A percentile compares a stretch with the other conserved stretches of the same genome.
These are phyloP conservation scores for Noccaea caerulescens DNA, from an alignment of 345 rosid species.

Conservation along the genomic window DNA sequence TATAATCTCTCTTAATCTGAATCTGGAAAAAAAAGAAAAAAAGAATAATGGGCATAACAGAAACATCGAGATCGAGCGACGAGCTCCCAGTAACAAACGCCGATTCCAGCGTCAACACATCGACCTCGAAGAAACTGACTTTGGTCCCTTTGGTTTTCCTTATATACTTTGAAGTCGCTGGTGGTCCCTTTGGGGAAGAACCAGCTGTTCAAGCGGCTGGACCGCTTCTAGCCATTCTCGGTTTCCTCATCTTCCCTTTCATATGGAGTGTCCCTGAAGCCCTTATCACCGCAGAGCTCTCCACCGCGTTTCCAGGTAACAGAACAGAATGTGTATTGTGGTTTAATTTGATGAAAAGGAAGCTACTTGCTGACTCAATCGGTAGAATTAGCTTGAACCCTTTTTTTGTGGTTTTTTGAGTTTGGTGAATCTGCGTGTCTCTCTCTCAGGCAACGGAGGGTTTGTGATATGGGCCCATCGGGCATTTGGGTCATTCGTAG, in stretches of 20 bases:
- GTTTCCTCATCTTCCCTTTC: conserved; percentile 79
- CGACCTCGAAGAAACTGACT: conserved; percentile 55
- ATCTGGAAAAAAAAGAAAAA: neutral
- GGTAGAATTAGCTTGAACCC: neutral
- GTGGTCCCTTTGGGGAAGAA: conserved; percentile 86
- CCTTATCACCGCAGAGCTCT: conserved; percentile 83
- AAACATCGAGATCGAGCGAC: conserved; percentile 16
- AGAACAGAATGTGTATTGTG: conserved; percentile 7
- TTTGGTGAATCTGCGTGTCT: neutral
- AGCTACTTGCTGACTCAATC: conserved; percentile 20
- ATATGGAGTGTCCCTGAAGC: conserved; percentile 94
- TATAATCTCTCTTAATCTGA: neutral
- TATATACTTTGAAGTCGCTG: conserved; percentile 91
- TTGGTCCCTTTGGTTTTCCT: conserved; percentile 81
- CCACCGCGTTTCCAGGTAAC: conserved; percentile 69
- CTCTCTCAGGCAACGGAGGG: conserved; percentile 67
- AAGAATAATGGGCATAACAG: conserved; percentile 21
- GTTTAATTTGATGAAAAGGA: conserved; percentile 12
- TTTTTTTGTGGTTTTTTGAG: neutral
- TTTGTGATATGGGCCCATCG: conserved; percentile 81
- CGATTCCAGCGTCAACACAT: neutral
- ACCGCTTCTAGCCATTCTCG: conserved; percentile 67
- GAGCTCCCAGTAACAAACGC: conserved; percentile 38
- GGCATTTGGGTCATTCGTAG: conserved; percentile 74
- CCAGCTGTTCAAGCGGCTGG: conserved; percentile 81